phyloP scores from a whole-genome alignment of 345 rosid genomes.

The Orychophragmus violaceus region DNA sequence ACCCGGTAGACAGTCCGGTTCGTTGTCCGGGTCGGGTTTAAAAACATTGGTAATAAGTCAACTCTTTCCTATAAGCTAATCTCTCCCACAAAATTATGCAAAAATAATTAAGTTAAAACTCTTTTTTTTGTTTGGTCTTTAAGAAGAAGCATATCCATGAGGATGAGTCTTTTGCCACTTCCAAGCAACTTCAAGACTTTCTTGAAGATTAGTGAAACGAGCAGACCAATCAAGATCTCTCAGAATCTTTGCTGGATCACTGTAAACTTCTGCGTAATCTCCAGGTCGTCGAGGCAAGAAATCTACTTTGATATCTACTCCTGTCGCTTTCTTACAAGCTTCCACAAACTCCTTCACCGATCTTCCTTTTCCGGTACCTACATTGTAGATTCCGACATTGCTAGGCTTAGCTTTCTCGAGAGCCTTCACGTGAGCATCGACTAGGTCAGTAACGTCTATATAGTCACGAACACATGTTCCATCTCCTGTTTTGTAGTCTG shows the following conservation, averaged over 20 bases:
- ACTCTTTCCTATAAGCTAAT: neutral
- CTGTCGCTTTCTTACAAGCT: conserved; percentile 94
- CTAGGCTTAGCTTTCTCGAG: conserved; percentile 62
- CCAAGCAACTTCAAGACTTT: conserved; percentile 78
- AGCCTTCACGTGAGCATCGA: conserved; percentile 97
- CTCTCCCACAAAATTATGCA: neutral
- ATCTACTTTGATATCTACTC: conserved; percentile 60
- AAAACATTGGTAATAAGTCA: conserved; percentile 3
- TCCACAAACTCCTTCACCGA: conserved; percentile 96
- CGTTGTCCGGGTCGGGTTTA: too few relatives aligned
- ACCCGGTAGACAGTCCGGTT: too few relatives aligned
- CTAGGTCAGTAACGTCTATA: conserved; percentile 96
- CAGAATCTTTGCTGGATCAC: conserved; percentile 78
- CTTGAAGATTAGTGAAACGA: conserved; percentile 58
- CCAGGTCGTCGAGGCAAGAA: conserved; percentile 89
- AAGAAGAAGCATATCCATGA: conserved; percentile 58
- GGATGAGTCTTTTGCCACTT: conserved; percentile 86
- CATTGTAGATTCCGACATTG: conserved; percentile 91
- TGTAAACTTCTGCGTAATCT: conserved; percentile 88
- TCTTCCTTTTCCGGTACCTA: conserved; percentile 95
- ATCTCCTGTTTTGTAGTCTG: conserved; percentile 82
- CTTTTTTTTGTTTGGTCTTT: neutral
- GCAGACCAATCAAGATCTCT: conserved; percentile 89
- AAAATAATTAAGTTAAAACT: neutral
- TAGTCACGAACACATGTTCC: conserved; percentile 97